Conservation (phyloP, 306 rosid genomes). For the Medicago arabica region DNA sequence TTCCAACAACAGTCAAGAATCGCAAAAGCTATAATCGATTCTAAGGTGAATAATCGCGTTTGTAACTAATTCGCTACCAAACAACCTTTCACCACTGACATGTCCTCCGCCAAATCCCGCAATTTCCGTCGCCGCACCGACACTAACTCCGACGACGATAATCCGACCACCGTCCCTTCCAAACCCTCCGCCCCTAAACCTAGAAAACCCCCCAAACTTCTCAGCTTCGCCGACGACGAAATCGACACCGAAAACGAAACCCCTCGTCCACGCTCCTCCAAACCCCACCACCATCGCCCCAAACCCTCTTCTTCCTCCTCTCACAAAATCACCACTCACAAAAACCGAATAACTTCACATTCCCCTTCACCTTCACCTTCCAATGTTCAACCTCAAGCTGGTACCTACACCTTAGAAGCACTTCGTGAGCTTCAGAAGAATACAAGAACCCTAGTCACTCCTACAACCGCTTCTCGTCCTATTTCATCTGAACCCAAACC, state of each 20-base stretch:
- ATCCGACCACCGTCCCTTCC: conserved; percentile 38
- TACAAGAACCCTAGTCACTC: conserved; percentile 75
- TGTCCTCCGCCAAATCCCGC: conserved; percentile 71
- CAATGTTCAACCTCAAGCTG: conserved; percentile 93
- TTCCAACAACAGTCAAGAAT: no score
- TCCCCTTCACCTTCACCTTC: conserved; percentile 64
- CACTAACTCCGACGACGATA: conserved; percentile 46
- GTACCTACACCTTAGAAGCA: conserved; percentile 85
- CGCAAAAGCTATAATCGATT: no score
- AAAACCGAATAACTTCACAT: conserved; percentile 67
- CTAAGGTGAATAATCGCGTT: no score
- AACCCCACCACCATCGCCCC: conserved; percentile 49
- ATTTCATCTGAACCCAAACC: conserved; percentile 65
- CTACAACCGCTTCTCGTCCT: conserved; percentile 43
- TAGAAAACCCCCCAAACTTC: conserved; percentile 79
- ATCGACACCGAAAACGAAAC: conserved; percentile 56
- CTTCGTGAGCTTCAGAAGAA: conserved; percentile 95
- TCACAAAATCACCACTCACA: conserved; percentile 67
- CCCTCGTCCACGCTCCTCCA: conserved; percentile 50
- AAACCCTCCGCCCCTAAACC: conserved; percentile 60
- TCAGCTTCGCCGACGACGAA: conserved; percentile 90
- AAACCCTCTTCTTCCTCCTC: conserved; percentile 54
- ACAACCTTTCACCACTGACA: conserved; percentile 14
- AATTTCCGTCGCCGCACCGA: conserved; percentile 89
- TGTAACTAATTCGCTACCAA: no score